A percentile compares a stretch with the other conserved stretches of the same genome.
Conservation (phyloP, 2,329 filamentous ascomycete species). For the Aspergillus versicolor region DNA sequence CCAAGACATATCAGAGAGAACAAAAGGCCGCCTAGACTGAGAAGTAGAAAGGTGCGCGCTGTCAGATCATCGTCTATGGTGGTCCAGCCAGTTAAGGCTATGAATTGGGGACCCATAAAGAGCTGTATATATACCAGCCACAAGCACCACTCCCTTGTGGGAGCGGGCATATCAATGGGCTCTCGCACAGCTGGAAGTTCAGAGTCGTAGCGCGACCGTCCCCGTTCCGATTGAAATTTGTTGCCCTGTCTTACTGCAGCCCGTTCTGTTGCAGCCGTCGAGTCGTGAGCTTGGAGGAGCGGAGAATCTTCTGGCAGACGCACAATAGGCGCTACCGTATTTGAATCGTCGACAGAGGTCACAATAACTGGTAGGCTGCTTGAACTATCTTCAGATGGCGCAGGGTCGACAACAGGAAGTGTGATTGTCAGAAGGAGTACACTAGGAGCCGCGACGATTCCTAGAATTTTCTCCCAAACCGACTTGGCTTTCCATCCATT, state of each 20-base stretch:
- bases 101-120: slow-evolving; percentile 83
- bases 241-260: slow-evolving; percentile 9
- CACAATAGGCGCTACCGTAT: slow-evolving; percentile 25
- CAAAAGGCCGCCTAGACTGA: slow-evolving; percentile 65
- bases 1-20: slow-evolving; percentile 66
- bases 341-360: slow-evolving; percentile 22
- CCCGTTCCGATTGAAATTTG: slow-evolving; percentile 18
- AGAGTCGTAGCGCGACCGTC: slow-evolving; percentile 36
- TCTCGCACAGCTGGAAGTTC: slow-evolving; percentile 37
- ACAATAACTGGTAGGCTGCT: slow-evolving; percentile 36
- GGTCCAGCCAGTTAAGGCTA: slow-evolving; percentile 68
- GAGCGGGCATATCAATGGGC: slow-evolving; percentile 19
- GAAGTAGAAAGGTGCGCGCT: slow-evolving; percentile 52
- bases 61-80: slow-evolving; percentile 58
- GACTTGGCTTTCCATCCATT: slow-evolving; percentile 77
- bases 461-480: slow-evolving; percentile 80
- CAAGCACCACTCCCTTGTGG: slow-evolving; percentile 71
- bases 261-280: slow-evolving; percentile 9
- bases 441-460: slow-evolving; percentile 79
- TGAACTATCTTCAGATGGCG: slow-evolving; percentile 50
- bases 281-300: slow-evolving; percentile 23
- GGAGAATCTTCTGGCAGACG: slow-evolving; percentile 40
- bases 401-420: slow-evolving; percentile 81
- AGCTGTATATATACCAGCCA: slow-evolving; percentile 87
- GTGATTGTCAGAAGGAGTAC: slow-evolving; percentile 89